A percentile compares a stretch with the other conserved stretches of the same genome.
phyloP scores from a whole-genome alignment of 2,329 filamentous ascomycete genomes.

The Dactylellina haptotyla region DNA sequence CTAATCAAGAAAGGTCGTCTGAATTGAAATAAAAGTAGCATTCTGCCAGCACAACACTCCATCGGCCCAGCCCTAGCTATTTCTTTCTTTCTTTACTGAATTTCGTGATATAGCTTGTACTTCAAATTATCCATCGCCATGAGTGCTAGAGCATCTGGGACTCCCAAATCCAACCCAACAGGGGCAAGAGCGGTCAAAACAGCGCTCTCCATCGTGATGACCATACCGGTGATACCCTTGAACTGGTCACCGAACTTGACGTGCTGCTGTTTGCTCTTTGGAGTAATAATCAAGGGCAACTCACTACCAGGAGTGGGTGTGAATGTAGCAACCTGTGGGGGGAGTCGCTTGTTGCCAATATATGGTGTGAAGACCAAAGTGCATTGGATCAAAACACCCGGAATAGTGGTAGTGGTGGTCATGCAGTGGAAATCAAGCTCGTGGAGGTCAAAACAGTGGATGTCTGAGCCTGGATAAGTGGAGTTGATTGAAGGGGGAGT shows the following conservation, averaged over 20 bases:
- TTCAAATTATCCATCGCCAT: constrained; percentile 9
- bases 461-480: neutral
- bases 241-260: constrained; percentile 1
- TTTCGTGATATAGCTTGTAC: neutral
- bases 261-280: constrained; percentile 2
- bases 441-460: constrained; percentile 11
- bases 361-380: constrained; percentile 7
- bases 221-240: constrained; percentile 1
- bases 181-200: neutral
- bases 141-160: neutral
- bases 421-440: constrained; percentile 8
- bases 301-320: constrained; percentile 1
- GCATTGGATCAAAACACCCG: neutral
- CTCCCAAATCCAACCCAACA: neutral
- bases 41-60: no score
- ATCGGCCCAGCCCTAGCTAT: no score
- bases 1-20: no score
- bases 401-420: constrained; percentile 1
- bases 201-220: neutral
- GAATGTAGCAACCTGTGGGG: neutral
- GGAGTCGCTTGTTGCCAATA: neutral
- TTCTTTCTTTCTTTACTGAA: constrained; percentile 13
- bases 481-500: constrained; percentile 1
- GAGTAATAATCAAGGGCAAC: neutral
- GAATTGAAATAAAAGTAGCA: no score